phyloP scores from a whole-genome alignment of 2,329 filamentous ascomycete genomes.

The Ceratocystis destructans region DNA sequence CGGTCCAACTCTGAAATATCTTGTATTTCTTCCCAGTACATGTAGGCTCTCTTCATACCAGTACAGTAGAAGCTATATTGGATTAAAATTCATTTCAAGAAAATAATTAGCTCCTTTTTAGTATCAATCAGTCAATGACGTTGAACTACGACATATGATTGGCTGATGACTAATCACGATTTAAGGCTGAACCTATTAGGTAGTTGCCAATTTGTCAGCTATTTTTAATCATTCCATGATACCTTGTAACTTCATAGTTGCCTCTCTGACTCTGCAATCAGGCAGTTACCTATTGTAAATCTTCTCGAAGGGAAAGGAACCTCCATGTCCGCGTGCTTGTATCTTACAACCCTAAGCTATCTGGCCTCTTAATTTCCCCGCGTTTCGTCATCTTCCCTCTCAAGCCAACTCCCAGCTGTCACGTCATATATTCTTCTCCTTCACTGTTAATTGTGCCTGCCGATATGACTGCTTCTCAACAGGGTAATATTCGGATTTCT shows the following conservation, averaged over 20 bases:
- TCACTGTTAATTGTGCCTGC: too few relatives aligned
- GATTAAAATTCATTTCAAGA: too few relatives aligned
- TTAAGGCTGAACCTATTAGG: neutral
- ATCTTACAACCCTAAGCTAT: neutral
- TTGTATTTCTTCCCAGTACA: too few relatives aligned
- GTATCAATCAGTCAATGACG: neutral
- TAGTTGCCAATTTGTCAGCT: neutral
- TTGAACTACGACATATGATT: neutral
- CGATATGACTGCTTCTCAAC: neutral
- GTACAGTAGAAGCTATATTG: too few relatives aligned
- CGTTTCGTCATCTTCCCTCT: neutral
- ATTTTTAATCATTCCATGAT: neutral
- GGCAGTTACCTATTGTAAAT: neutral
- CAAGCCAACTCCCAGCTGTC: neutral
- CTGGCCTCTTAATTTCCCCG: neutral
- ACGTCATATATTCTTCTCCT: too few relatives aligned
- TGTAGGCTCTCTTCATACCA: too few relatives aligned
- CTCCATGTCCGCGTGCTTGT: neutral
- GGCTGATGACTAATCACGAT: neutral
- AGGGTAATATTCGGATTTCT: constrained; percentile 55
- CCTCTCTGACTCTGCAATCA: too few relatives aligned
- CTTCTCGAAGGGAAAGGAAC: neutral
- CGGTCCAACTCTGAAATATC: too few relatives aligned
- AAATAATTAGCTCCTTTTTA: too few relatives aligned
- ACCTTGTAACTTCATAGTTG: too few relatives aligned